Conservation (phyloP, 345 rosid genomes). For the Salix brachista region DNA sequence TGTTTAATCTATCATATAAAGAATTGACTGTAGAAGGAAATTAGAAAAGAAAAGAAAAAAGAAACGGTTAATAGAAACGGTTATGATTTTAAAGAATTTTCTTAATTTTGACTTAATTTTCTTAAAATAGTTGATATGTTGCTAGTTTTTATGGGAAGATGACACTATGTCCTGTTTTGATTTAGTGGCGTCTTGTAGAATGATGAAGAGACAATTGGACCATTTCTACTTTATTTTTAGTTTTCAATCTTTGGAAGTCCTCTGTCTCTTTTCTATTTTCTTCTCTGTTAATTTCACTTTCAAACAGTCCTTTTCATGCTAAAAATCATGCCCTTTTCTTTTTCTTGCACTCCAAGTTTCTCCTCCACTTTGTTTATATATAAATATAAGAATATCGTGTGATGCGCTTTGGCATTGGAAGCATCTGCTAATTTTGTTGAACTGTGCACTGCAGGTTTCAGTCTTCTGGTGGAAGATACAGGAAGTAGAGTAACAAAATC, state of each 20-base stretch:
- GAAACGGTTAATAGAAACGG: too few species aligned
- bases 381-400: not conserved
- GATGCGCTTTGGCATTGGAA: too few species aligned
- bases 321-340: not conserved
- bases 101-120: too few species aligned
- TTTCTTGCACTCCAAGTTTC: conserved; percentile 8
- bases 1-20: too few species aligned
- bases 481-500: not conserved
- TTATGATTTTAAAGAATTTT: too few species aligned
- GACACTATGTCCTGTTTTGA: too few species aligned
- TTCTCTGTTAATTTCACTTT: conserved; percentile 1
- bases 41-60: too few species aligned
- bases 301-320: not conserved
- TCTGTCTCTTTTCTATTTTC: not conserved
- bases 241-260: too few species aligned
- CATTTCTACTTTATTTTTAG: not conserved
- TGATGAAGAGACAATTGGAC: not conserved
- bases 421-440: not conserved
- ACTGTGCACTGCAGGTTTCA: not conserved
- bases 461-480: not conserved
- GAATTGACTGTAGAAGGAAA: too few species aligned
- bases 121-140: too few species aligned
- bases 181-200: too few species aligned
- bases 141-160: too few species aligned
- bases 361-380: not conserved